Percentiles rank a stretch among this genome's conserved stretches.
Evolutionary conservation across 1,284 basidiomycete species (phyloP).

Genomic region (Boletus semigastroideus): DNA sequence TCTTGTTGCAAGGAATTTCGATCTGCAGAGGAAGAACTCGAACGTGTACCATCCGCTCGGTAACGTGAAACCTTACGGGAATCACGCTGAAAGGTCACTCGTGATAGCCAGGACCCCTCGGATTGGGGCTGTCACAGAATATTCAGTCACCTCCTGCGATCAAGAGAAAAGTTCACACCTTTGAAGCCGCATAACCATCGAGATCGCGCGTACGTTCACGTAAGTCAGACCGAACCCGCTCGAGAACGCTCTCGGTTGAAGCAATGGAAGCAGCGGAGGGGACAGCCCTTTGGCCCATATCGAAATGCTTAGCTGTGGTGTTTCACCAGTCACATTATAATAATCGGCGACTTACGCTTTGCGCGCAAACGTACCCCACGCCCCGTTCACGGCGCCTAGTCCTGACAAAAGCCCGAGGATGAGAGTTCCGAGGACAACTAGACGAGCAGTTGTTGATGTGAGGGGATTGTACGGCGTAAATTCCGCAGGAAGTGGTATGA

Average conservation of each 20-base stretch:
- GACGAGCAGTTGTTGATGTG: slow-evolving; percentile 51
- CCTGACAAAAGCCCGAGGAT: slow-evolving; percentile 73
- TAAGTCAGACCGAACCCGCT: slow-evolving; percentile 32
- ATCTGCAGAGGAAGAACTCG: slow-evolving; percentile 16
- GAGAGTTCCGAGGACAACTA: slow-evolving; percentile 74
- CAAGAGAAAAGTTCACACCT: slow-evolving; percentile 20
- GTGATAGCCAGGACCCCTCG: slow-evolving; percentile 32
- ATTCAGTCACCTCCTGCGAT: slow-evolving; percentile 12
- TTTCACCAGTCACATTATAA: slow-evolving; percentile 6
- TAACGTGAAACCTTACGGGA: slow-evolving; percentile 23
- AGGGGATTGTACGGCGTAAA: slow-evolving; percentile 43
- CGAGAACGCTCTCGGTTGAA: slow-evolving; percentile 35
- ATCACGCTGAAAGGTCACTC: slow-evolving; percentile 33
- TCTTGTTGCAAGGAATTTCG: slow-evolving; percentile 45
- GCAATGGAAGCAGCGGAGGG: slow-evolving; percentile 28
- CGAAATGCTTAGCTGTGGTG: slow-evolving; percentile 11
- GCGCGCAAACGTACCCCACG: slow-evolving; percentile 47
- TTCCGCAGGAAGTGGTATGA: slow-evolving; percentile 61
- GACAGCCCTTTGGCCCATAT: slow-evolving; percentile 17
- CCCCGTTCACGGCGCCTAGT: slow-evolving; percentile 68
- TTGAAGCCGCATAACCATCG: slow-evolving; percentile 22
- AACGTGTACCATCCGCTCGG: background rate
- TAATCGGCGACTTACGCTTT: slow-evolving; percentile 25
- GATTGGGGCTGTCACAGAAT: slow-evolving; percentile 20
- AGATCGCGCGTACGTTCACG: slow-evolving; percentile 31